Evolutionary conservation across 306 rosid genomes (phyloP), one percentile per base, ranked within the genome.

Genomic region (Vicia villosa): DNA sequence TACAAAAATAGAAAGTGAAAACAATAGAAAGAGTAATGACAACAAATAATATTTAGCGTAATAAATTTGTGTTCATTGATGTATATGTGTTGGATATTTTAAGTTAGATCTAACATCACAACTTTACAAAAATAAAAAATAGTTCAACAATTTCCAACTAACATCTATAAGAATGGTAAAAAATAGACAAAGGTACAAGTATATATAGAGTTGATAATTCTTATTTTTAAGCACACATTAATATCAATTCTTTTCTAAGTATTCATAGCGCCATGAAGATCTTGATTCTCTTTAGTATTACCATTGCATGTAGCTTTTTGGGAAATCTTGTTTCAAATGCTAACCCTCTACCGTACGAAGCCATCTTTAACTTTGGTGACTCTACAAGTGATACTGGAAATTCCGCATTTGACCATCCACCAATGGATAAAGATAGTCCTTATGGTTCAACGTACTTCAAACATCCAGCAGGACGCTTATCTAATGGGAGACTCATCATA

Each of bases 361-460:
- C 80, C 4, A 76, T 64, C 1, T 81, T 81, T 34, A 83, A 76
- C 77, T 86, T 86, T 5, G 86, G 85, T 1, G 91, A 86, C 55
- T 86, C 85, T 5, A 70, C 77, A 4, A 81, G 84, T 69, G 91
- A 85, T 73, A 85, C 85, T 0, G 85, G 83, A 72, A 86, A 83
- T 37, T 65, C 16, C 17, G 75, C 72, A 0, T 0, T 0, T 3
- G 66, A 63, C 6, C 0, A 1, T 52, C 64, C 3, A 11, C 2
- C 24, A 3, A 7, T 40, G 4, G 3, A 40, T 14, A 4, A 1
- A 2, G 73, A 76, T 2, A 62, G 47, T 10, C 81, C 83, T 17
- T 86, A 86, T 34, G 88, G 86, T 5, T 37, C 52, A 32, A 86
- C 86, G 50, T 86, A 73, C 62, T 86, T 86, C 36, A 45, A 20